Evolutionary conservation across 352 stramenopile genomes (phyloP).

Genomic region (Pythium apleroticum): DNA sequence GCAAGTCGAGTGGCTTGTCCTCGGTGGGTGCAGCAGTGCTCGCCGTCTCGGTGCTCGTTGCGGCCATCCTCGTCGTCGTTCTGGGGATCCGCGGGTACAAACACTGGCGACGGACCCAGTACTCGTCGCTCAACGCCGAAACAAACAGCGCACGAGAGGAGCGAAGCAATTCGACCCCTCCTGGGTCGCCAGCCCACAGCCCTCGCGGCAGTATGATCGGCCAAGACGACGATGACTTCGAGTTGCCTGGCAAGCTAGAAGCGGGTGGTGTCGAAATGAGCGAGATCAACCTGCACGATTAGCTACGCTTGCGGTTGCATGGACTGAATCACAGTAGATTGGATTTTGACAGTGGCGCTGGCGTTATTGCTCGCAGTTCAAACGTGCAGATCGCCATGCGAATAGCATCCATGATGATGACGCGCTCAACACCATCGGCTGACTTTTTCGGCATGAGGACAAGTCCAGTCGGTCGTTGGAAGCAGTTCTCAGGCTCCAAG

Average conservation of each 20-base stretch:
- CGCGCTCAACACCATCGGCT: not conserved
- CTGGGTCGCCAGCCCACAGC: constrained; percentile 16
- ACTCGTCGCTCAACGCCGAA: constrained; percentile 25
- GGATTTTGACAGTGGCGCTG: not conserved
- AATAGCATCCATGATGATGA: constrained; percentile 33
- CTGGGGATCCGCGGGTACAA: constrained; percentile 13
- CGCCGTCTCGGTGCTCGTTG: constrained; percentile 12
- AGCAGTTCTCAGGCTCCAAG: constrained; percentile 43
- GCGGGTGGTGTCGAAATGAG: constrained; percentile 22
- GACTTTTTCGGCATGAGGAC: not conserved
- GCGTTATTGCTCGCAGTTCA: constrained; percentile 18
- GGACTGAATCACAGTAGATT: not conserved
- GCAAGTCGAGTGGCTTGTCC: not conserved
- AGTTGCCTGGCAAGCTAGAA: constrained; percentile 15
- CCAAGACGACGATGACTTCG: constrained; percentile 11
- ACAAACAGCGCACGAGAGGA: constrained; percentile 7
- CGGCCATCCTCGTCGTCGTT: constrained; percentile 10
- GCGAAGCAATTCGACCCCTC: constrained; percentile 20
- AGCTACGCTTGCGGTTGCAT: not conserved
- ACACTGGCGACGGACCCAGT: constrained; percentile 14
- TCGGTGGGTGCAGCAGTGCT: not conserved
- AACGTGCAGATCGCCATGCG: constrained; percentile 42
- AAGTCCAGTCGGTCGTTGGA: constrained; percentile 32
- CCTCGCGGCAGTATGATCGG: constrained; percentile 19
- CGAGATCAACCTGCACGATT: constrained; percentile 29